A percentile compares a stretch with the other conserved stretches of the same genome.
Conservation (phyloP, 2,329 filamentous ascomycete species). For the Cordyceps cicadae region DNA sequence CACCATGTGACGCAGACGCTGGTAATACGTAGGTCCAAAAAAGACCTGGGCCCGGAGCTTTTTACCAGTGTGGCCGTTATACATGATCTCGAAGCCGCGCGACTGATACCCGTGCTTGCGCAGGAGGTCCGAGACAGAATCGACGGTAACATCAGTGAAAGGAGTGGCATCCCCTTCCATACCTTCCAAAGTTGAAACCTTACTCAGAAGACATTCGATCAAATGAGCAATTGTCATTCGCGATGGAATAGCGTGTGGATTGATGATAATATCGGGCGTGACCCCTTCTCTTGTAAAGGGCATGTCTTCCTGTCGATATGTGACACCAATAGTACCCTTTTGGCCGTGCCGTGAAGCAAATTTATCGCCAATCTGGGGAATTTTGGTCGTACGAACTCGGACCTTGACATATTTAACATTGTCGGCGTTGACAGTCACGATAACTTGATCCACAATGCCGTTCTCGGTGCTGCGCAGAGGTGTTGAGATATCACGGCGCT, state of each 20-base stretch:
- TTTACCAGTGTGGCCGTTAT: conserved; percentile 92
- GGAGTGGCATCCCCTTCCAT: conserved; percentile 96
- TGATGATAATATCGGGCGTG: conserved; percentile 94
- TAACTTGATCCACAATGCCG: conserved; percentile 88
- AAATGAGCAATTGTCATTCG: conserved; percentile 99
- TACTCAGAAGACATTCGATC: conserved; percentile 96
- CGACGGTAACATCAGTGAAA: conserved; percentile 95
- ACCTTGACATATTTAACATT: conserved; percentile 96
- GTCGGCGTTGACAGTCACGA: conserved; percentile 90
- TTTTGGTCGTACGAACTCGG: conserved; percentile 91
- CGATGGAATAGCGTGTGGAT: conserved; percentile 97
- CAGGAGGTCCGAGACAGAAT: conserved; percentile 79
- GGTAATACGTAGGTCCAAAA: conserved; percentile 96
- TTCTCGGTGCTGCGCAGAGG: conserved; percentile 92
- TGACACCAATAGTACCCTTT: conserved; percentile 98
- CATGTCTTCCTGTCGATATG: conserved; percentile 97
- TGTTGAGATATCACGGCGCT: conserved; percentile 92
- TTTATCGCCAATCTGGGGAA: conserved; percentile 98
- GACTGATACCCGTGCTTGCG: conserved; percentile 91
- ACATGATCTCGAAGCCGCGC: conserved; percentile 96
- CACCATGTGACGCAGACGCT: conserved; percentile 97
- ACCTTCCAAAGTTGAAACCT: conserved; percentile 86
- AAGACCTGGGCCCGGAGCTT: conserved; percentile 94
- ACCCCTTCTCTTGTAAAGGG: conserved; percentile 90
- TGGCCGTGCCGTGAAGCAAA: conserved; percentile 98